Percentiles rank a stretch among this genome's conserved stretches.
These are phyloP conservation scores for Linum lewisii DNA, from an alignment of 345 rosid genomes.

Conservation along the genomic window DNA sequence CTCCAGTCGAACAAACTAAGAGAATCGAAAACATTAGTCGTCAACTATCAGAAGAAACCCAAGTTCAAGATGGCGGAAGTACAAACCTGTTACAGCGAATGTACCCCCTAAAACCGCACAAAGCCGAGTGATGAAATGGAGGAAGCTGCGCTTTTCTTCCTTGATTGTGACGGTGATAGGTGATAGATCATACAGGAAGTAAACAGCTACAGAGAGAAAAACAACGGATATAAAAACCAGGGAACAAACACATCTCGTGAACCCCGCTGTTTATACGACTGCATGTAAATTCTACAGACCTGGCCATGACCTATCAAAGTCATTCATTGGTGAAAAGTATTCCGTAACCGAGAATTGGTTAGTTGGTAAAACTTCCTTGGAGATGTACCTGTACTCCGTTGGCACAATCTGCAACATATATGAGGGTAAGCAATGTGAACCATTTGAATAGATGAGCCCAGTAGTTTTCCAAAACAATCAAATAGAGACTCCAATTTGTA, in stretches of 20 bases:
- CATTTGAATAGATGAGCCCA: too few relatives aligned
- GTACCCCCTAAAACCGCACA: slow-evolving; percentile 98
- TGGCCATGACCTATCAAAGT: slow-evolving; percentile 79
- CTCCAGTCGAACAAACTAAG: too few relatives aligned
- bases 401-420: slow-evolving; percentile 70
- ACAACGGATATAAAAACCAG: neutral
- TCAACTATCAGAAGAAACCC: too few relatives aligned
- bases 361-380: slow-evolving; percentile 76
- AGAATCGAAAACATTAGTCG: too few relatives aligned
- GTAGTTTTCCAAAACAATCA: too few relatives aligned
- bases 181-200: slow-evolving; percentile 91
- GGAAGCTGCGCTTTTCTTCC: slow-evolving; percentile 87
- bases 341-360: slow-evolving; percentile 94
- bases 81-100: slow-evolving; percentile 85
- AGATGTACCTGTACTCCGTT: slow-evolving; percentile 83
- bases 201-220: slow-evolving; percentile 51
- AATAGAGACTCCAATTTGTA: too few relatives aligned
- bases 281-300: slow-evolving; percentile 36
- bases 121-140: slow-evolving; percentile 89
- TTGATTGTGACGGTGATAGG: slow-evolving; percentile 94
- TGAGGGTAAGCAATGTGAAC: neutral
- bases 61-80: neutral
- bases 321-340: slow-evolving; percentile 72
- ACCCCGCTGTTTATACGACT: neutral
- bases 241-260: neutral